Evolutionary conservation across 306 rosid genomes (phyloP).

Genomic region (Crotalaria pallida): DNA sequence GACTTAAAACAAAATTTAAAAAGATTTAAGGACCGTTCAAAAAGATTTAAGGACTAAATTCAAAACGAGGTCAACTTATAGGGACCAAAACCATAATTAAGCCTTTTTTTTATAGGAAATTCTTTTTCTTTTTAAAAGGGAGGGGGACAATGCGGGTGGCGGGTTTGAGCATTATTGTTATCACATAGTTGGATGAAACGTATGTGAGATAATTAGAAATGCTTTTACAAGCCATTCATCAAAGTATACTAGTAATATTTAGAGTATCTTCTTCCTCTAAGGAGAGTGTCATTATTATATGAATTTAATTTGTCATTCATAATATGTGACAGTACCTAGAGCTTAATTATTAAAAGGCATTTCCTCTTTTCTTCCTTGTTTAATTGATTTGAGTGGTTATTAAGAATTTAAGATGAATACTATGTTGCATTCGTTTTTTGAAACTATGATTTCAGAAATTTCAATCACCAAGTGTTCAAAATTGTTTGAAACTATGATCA

Average conservation of each 20-base stretch:
- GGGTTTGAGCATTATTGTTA: no score
- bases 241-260: not conserved
- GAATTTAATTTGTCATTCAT: not conserved
- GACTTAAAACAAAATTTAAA: no score
- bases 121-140: no score
- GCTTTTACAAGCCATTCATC: not conserved
- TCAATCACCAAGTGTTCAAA: not conserved
- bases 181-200: constrained; percentile 3
- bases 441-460: not conserved
- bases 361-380: not conserved
- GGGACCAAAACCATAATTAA: no score
- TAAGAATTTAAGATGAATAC: not conserved
- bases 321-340: constrained; percentile 7
- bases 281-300: not conserved
- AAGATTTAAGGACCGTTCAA: no score
- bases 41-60: no score
- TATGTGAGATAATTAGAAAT: not conserved
- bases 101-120: no score
- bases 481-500: no score
- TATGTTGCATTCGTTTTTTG: not conserved
- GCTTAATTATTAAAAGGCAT: not conserved
- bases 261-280: not conserved
- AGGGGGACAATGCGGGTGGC: no score
- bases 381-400: not conserved
- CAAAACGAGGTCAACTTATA: no score